Evolutionary conservation across 1,284 basidiomycete genomes (phyloP), one percentile per base, ranked within the genome.

Genomic region (Ceratobasidium theobromae): DNA sequence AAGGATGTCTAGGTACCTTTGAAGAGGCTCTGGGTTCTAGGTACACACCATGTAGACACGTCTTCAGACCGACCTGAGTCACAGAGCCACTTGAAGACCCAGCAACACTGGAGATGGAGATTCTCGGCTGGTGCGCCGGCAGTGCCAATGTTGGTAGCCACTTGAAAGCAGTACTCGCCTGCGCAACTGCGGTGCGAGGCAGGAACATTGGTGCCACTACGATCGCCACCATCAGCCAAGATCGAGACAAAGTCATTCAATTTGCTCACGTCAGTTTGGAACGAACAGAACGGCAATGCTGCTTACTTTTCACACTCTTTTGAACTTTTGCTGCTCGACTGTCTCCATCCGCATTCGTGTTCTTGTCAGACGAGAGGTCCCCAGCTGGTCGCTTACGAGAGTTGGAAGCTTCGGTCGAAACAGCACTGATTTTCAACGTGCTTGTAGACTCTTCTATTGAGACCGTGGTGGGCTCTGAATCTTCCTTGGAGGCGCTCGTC

Each of bases 1-100:
- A 81, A 27, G 89, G 77, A 76, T 14, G 25, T 35, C n/a, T 8
- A 11, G 32, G 8, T 18, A 62, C 57, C 57, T 62, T 62, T 21
- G 57, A 18, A 8, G 57, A 49, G 27, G 46, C 18, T 11, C 27
- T 12, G 8, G 45, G 57, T 6, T 62, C 57, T 2, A 62, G 46
- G 27, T 62, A 46, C 4, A 62, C 27, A 8, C 57, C 57, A 40
- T 51, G 33, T 18, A 62, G 33, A 51, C 57, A 62, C 16, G 57
- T 62, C 23, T 16, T 33, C n/a, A 46, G 18, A 4, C 46, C 57
- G 4, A 25, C 16, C 25, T 38, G 45, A 9, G 8, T 9, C 5
- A 21, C 18, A n/a, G 43, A 11, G 18, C 43, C 18, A 21, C 9
- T 45, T 21, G 43, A 45, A 45, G 43, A 6, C 43, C 9, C 8